Evolutionary conservation across 257 asterid genomes (phyloP), one percentile per base, ranked within the genome.

Genomic region (Leptodermis oblonga): DNA sequence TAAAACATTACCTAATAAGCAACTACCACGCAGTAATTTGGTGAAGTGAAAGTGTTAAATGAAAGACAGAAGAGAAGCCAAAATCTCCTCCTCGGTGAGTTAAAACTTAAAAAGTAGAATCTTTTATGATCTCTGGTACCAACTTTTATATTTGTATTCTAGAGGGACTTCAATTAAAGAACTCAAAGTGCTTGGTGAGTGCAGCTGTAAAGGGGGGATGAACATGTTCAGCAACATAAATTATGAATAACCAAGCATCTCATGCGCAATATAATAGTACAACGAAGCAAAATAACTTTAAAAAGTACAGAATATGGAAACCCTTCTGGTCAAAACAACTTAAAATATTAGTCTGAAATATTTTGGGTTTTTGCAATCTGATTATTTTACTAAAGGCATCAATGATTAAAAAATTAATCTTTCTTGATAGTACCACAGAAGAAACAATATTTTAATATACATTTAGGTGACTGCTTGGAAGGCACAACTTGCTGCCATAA

Each of bases 201-300:
- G 83, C 81, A 75, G 72, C 84, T 82, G 81, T 71, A 68, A 74
- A 78, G 67, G 73, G 74, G 73, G 70, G 48, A 37, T 74, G 82
- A 77, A 74, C 84, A 79, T 71, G 84, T 72, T 72, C 79, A 71
- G 22, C 45, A 71, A 48, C 53, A 37, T 71, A 58, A 64, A 75
- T 69, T 52, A 69, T 64, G 62, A 43, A 76, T 59, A 30, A 60
- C 43, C 45, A 51, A 71, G 80, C 73, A 70, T 71, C 82, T 68
- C 82, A 74, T 81, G 85, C 61, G 71, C 74, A 36, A 41, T 74
- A 70, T 73, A 25, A 77, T 62, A 81, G n/a, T 54, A 56, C n/a
- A 74, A 69, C 55, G 62, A 70, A 64, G 51, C 73, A 70, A 41
- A 68, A n/a, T 17, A 71, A n/a, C n/a, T n/a, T n/a, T n/a, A n/a